Percentiles rank a stretch among this genome's conserved stretches.
phyloP scores from a whole-genome alignment of 108 stramenopile genomes.

The Nannochloropsis gaditana region DNA sequence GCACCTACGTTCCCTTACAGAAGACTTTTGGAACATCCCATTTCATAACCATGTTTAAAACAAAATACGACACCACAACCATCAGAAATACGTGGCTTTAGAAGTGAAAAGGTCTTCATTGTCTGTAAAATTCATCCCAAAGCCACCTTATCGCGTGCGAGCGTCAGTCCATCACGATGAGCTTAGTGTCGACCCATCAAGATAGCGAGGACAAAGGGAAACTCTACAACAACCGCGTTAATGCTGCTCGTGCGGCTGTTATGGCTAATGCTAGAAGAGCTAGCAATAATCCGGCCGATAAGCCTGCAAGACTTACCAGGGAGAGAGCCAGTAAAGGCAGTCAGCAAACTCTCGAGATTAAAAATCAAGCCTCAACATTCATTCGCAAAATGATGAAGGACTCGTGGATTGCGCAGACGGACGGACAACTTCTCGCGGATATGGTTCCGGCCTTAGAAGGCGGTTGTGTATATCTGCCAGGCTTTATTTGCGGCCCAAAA shows the following conservation, averaged over 20 bases:
- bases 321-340: neutral
- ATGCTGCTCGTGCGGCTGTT: neutral
- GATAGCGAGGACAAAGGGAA: neutral
- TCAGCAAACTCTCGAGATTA: neutral
- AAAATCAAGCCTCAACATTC: constrained; percentile 6
- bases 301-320: neutral
- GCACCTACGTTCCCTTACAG: no score
- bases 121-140: no score
- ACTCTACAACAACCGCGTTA: neutral
- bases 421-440: neutral
- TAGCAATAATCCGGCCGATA: no score
- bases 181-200: no score
- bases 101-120: no score
- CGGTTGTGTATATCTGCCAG: constrained; percentile 5
- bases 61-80: no score
- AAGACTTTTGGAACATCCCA: no score
- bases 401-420: constrained; percentile 9
- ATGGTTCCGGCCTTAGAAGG: neutral
- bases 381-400: constrained; percentile 20
- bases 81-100: no score
- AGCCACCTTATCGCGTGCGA: no score
- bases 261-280: neutral
- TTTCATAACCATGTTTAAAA: no score
- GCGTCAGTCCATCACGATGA: no score
- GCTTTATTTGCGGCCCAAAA: neutral